These are phyloP conservation scores for Elsinoe perseae DNA, from an alignment of 2,329 filamentous ascomycete species.

Conservation along the genomic window DNA sequence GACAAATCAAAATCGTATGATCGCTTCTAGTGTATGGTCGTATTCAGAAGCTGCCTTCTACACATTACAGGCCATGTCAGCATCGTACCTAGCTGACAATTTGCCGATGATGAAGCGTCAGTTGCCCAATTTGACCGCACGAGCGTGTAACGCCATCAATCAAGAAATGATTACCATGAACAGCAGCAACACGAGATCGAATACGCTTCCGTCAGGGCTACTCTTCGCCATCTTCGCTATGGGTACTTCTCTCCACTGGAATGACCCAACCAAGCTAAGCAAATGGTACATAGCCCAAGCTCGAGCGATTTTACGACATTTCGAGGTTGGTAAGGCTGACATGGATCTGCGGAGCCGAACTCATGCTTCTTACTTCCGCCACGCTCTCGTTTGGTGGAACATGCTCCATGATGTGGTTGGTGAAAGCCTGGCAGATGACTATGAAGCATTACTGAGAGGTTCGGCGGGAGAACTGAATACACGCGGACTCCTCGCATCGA, in stretches of 20 bases:
- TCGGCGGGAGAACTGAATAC: not conserved
- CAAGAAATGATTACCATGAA: not conserved
- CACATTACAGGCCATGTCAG: conserved; percentile 19
- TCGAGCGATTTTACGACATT: conserved; percentile 12
- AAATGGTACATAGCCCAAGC: conserved; percentile 17
- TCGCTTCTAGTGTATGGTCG: conserved; percentile 17
- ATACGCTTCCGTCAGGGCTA: conserved; percentile 15
- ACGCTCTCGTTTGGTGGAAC: conserved; percentile 18
- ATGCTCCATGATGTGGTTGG: conserved; percentile 18
- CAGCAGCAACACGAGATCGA: not conserved
- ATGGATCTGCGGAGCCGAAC: conserved; percentile 6
- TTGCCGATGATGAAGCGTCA: conserved; percentile 18
- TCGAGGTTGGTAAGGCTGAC: not conserved
- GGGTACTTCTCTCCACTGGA: conserved; percentile 20
- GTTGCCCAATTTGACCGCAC: not conserved
- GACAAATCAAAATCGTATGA: conserved; percentile 18
- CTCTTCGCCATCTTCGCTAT: conserved; percentile 19
- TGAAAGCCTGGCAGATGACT: conserved; percentile 13
- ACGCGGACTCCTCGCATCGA: not conserved
- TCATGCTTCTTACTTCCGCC: conserved; percentile 15
- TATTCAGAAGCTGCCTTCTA: conserved; percentile 19
- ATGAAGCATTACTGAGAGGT: not conserved
- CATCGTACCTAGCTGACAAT: conserved; percentile 18
- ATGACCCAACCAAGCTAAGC: conserved; percentile 18
- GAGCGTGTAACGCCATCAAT: conserved; percentile 15